Percentiles rank a stretch among this genome's conserved stretches.
Evolutionary conservation across 2,329 filamentous ascomycete genomes (phyloP).

Genomic region (Mollisiaceae sp.): DNA sequence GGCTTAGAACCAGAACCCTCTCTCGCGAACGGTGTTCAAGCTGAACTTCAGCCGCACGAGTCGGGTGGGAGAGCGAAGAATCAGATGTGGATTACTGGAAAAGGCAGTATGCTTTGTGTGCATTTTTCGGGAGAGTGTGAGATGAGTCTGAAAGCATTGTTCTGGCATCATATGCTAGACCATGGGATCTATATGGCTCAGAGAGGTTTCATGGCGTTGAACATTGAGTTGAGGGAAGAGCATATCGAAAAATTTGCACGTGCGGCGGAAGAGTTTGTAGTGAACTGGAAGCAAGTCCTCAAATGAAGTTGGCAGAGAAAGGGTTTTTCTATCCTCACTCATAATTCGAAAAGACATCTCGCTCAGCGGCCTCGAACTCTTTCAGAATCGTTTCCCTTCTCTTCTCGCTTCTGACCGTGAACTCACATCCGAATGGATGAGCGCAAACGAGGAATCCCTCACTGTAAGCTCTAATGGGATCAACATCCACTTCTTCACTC

Average conservation of each 20-base stretch:
- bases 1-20: conserved; percentile 13
- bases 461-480: conserved; percentile 41
- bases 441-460: conserved; percentile 44
- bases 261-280: conserved; percentile 16
- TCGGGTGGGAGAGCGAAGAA: neutral
- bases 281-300: conserved; percentile 1
- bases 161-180: conserved; percentile 36
- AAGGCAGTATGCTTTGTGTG: conserved; percentile 32
- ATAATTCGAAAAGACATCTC: conserved; percentile 37
- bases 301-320: neutral
- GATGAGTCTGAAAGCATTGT: conserved; percentile 27
- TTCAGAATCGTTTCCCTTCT: conserved; percentile 42
- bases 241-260: conserved; percentile 27
- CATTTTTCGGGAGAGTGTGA: conserved; percentile 33
- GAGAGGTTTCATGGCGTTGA: conserved; percentile 35
- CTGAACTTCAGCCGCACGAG: conserved; percentile 12
- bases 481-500: conserved; percentile 27
- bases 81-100: conserved; percentile 32
- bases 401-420: conserved; percentile 34
- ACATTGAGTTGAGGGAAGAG: conserved; percentile 28
- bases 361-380: conserved; percentile 40
- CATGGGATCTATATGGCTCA: conserved; percentile 33
- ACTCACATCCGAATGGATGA: conserved; percentile 39
- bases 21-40: neutral
- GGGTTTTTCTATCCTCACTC: neutral